phyloP scores from a whole-genome alignment of 805 yeast species.

The Saccharomyces jurei region DNA sequence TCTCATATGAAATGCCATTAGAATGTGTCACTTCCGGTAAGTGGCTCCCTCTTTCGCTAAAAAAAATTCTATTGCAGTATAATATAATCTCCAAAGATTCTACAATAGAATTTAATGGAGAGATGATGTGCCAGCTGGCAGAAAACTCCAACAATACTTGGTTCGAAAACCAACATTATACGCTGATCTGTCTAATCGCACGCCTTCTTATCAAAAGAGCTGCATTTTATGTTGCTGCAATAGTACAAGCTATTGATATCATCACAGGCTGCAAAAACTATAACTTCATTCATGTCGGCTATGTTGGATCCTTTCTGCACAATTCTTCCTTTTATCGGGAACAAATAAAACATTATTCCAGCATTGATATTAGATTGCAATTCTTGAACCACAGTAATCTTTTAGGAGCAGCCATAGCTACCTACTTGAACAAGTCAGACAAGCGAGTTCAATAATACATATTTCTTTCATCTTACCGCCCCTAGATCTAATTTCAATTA shows the following conservation, averaged over 20 bases:
- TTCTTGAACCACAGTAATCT: conserved; percentile 22
- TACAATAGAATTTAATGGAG: conserved; percentile 16
- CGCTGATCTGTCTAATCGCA: conserved; percentile 7
- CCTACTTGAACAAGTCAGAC: conserved; percentile 3
- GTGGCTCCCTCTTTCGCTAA: conserved; percentile 19
- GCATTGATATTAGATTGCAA: conserved; percentile 9
- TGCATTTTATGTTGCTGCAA: conserved; percentile 17
- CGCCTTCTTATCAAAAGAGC: conserved; percentile 19
- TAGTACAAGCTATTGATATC: conserved; percentile 11
- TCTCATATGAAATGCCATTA: conserved; percentile 20
- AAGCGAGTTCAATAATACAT: not conserved
- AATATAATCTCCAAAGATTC: conserved; percentile 3
- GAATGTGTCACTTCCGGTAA: conserved; percentile 25
- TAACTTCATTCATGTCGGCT: conserved; percentile 14
- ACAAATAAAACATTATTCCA: conserved; percentile 10
- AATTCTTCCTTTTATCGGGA: conserved; percentile 13
- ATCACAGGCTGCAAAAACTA: conserved; percentile 2
- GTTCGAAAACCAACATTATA: not conserved
- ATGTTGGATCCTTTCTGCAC: conserved; percentile 24
- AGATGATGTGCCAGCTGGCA: conserved; percentile 10
- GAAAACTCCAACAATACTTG: conserved; percentile 1
- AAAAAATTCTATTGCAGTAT: conserved; percentile 12
- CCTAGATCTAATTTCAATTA: not conserved
- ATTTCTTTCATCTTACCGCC: not conserved
- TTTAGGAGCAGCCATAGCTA: conserved; percentile 23